These are phyloP conservation scores for Jacaranda copaia DNA, from an alignment of 257 asterid species.

Conservation along the genomic window DNA sequence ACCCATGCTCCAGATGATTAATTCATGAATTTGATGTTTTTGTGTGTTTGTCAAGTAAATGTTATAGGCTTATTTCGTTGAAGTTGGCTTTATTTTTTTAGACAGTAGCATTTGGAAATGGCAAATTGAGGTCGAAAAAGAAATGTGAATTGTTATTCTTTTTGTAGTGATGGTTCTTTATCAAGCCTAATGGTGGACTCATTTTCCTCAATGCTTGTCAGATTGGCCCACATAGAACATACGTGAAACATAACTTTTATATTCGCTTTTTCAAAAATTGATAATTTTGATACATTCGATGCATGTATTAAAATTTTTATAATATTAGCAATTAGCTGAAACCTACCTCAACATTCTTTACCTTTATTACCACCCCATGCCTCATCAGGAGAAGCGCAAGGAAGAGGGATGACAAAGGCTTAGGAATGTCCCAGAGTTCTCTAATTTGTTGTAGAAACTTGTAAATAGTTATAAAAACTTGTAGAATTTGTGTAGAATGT, in stretches of 20 bases:
- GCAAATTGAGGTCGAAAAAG: slow-evolving; percentile 89
- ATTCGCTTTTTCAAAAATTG: slow-evolving; percentile 43
- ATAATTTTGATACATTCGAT: too few species aligned
- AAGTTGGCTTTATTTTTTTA: slow-evolving; percentile 14
- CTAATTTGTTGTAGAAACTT: too few species aligned
- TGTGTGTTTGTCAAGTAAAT: slow-evolving; percentile 5
- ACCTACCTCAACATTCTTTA: too few species aligned
- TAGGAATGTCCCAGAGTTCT: too few species aligned
- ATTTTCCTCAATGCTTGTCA: slow-evolving; percentile 76
- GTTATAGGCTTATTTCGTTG: background rate
- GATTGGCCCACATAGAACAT: slow-evolving; percentile 85
- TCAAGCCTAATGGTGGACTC: slow-evolving; percentile 82
- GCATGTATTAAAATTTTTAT: too few species aligned
- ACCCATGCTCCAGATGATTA: too few species aligned
- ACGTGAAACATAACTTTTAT: slow-evolving; percentile 90
- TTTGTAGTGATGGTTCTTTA: slow-evolving; percentile 70
- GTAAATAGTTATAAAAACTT: too few species aligned
- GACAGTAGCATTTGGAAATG: slow-evolving; percentile 54
- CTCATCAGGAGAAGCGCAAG: too few species aligned
- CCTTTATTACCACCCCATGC: too few species aligned
- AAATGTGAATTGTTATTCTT: slow-evolving; percentile 85
- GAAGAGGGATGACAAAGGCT: too few species aligned
- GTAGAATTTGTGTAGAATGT: too few species aligned
- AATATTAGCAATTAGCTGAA: too few species aligned
- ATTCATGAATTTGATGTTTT: slow-evolving; percentile 19